Evolutionary conservation across 2,329 filamentous ascomycete species (phyloP), one percentile per base, ranked within the genome.

Genomic region (Diaporthe sp.): DNA sequence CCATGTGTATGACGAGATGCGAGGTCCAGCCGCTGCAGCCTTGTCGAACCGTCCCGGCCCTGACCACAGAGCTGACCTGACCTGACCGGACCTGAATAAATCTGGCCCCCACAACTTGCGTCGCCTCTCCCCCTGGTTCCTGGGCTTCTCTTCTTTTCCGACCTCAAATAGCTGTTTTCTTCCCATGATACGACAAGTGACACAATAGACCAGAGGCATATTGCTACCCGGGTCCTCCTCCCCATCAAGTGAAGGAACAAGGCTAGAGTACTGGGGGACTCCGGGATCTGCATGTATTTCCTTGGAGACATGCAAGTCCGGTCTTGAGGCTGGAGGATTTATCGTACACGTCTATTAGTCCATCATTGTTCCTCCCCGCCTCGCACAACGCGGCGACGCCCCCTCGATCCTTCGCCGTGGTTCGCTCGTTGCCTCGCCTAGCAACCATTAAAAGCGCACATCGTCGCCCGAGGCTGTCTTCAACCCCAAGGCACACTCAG

Each of bases 1-100:
- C 13, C 42, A 72, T 13, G 73, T 15, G 73, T 72, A 70, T 37
- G 75, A 76, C 75, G 31, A 71, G 68, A 57, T 53, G 71, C 37
- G 71, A 65, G 68, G 68, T 17, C 67, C 68, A 72, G 73, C 46
- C 68, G 53, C 71, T 75, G 73, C 73, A 76, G 75, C 73, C 75
- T 76, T 73, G 73, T 65, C 68, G 44, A 58, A 34, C 65, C 65
- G 49, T 31, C 42, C 49, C 49, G n/a, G 42, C 42, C 68, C 68
- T 31, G 42, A 59, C 65, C 58, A 46, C 22, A 55, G 53, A 67
- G 61, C 61, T 75, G 68, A 72, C 58, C 71, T 31, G 51, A 34
- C 55, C 67, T 46, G 55, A 62, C 55, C 72, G 39, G 46, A 51
- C 46, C 58, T 70, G 51, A 58, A 65, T 69, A 51, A 31, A 69